A percentile compares a stretch with the other conserved stretches of the same genome.
Conservation (phyloP, 73 alveolate genomes). For the Paramecium primaurelia region DNA sequence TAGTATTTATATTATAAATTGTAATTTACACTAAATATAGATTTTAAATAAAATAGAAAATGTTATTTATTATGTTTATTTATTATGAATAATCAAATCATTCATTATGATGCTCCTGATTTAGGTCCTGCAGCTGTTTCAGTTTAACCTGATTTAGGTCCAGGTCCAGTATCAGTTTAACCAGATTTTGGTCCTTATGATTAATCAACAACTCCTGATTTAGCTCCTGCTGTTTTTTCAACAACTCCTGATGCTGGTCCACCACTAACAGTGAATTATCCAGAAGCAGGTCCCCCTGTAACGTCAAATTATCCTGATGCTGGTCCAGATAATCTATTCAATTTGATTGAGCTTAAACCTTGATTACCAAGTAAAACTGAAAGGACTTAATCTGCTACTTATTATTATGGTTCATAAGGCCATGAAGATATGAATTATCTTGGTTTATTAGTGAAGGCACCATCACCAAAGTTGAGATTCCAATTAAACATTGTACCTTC, state of each 20-base stretch:
- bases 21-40: too few relatives aligned
- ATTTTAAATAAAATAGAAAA: neutral
- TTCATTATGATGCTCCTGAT: neutral
- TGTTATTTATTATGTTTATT: neutral
- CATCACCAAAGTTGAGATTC: conserved; percentile 24
- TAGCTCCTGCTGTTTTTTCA: neutral
- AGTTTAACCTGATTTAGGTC: conserved; percentile 12
- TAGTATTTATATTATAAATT: too few relatives aligned
- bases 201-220: neutral
- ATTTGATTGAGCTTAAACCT: conserved; percentile 30
- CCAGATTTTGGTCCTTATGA: conserved; percentile 35
- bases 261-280: neutral
- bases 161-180: neutral
- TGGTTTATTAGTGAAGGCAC: conserved; percentile 27
- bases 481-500: conserved; percentile 33
- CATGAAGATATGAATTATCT: neutral
- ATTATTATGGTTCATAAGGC: conserved; percentile 23
- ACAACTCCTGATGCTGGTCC: conserved; percentile 38
- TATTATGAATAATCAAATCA: neutral
- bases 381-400: neutral
- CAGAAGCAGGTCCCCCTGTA: neutral
- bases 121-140: neutral
- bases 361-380: conserved; percentile 26
- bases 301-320: neutral
- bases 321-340: neutral